Evolutionary conservation across 352 stramenopile species (phyloP).

Genomic region (Pythium phragmitis): DNA sequence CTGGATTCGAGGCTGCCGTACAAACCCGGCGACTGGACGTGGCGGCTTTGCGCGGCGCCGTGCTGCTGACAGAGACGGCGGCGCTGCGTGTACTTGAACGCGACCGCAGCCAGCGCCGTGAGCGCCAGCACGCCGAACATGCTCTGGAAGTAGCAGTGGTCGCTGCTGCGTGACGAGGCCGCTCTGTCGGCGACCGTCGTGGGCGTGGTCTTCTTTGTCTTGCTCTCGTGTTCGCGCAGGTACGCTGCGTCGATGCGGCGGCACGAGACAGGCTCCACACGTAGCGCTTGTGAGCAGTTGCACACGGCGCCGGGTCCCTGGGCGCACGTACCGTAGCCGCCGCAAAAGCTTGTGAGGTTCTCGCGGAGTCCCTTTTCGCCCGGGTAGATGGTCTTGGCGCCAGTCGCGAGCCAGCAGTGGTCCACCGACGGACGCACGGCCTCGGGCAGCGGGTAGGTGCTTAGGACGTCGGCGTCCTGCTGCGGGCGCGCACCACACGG

Average conservation of each 20-base stretch:
- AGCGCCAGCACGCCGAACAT: slow-evolving; percentile 22
- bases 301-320: slow-evolving; percentile 59
- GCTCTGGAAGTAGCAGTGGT: slow-evolving; percentile 1
- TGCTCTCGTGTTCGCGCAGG: slow-evolving; percentile 9
- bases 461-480: slow-evolving; percentile 20
- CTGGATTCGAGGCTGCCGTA: slow-evolving; percentile 49
- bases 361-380: slow-evolving; percentile 62
- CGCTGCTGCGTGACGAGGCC: not conserved
- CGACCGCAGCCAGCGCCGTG: slow-evolving; percentile 20
- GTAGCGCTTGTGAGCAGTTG: slow-evolving; percentile 44
- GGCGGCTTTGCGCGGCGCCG: slow-evolving; percentile 13
- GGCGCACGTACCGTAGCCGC: slow-evolving; percentile 56
- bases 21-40: slow-evolving; percentile 17
- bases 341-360: slow-evolving; percentile 63
- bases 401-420: slow-evolving; percentile 67
- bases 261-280: slow-evolving; percentile 49
- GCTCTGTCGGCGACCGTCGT: not conserved
- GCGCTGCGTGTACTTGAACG: slow-evolving; percentile 36
- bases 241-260: slow-evolving; percentile 67
- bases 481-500: slow-evolving; percentile 27
- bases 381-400: slow-evolving; percentile 53
- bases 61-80: slow-evolving; percentile 30
- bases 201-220: not conserved
- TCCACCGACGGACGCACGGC: slow-evolving; percentile 57
- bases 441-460: slow-evolving; percentile 26